Evolutionary conservation across 208 protist species (phyloP), one percentile per base, ranked within the genome.

Genomic region (Crithidia bombi): DNA sequence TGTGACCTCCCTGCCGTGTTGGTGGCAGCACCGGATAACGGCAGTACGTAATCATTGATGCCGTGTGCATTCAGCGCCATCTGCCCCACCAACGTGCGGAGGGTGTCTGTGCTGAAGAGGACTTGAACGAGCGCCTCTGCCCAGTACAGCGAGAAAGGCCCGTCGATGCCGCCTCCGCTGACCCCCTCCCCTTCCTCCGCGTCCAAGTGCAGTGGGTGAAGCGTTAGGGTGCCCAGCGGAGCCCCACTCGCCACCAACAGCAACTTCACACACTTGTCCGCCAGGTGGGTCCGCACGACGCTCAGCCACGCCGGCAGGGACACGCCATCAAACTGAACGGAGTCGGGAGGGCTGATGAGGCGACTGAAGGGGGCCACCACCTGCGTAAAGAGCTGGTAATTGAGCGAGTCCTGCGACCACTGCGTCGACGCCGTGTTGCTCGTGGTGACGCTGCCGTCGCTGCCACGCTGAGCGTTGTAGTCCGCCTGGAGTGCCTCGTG

Each of bases 61-160:
- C 80, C 90, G 56, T 92, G 86, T 25, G 90, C 80, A 65, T 95
- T 95, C 28, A 95, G 62, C 14, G 63, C 61, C 43, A 95, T 73
- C 78, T 90, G 85, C 9, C 90, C 86, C 5, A 91, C 69, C 12
- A 95, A 58, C 4, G 85, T 89, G 14, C 81, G 69, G 25, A 95
- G 74, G 4, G 90, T 95, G 28, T 84, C 80, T 19, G 66, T 65
- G 41, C 80, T 72, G 41, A 95, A 67, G 36, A 84, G 54, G 3
- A 73, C 79, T 23, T 80, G 71, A 32, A 90, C 66, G 33, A 92
- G 75, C 58, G 73, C 79, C 15, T 65, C 46, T 0, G 79, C 82
- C 86, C 85, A 94, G 33, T 69, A 44, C 25, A 62, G 51, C 7
- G 28, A 33, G 10, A 36, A 28, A 4, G 39, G n/a, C n/a, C n/a